phyloP scores from a whole-genome alignment of 352 stramenopile species.

The Phytophthora fragariae region DNA sequence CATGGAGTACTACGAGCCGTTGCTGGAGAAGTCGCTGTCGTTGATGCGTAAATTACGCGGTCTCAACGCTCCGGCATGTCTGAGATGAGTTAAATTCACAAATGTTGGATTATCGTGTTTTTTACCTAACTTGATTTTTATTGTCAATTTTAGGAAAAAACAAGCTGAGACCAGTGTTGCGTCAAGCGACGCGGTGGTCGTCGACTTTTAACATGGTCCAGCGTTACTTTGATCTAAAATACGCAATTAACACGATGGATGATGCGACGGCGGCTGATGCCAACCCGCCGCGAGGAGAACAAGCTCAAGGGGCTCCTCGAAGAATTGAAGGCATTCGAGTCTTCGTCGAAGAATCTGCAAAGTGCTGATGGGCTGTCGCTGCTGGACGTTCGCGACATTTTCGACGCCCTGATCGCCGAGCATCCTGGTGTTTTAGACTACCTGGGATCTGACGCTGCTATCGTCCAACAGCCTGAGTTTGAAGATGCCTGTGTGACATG shows the following conservation, averaged over 20 bases:
- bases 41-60: slow-evolving; percentile 11
- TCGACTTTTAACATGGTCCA: slow-evolving; percentile 14
- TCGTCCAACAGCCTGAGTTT: neutral
- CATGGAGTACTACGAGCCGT: neutral
- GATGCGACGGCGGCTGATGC: slow-evolving; percentile 2
- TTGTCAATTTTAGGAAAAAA: neutral
- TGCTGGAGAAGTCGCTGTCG: neutral
- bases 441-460: neutral
- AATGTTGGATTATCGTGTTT: neutral
- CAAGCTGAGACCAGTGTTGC: slow-evolving; percentile 4
- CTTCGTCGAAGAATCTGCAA: neutral
- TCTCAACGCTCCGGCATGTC: neutral
- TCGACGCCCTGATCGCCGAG: neutral
- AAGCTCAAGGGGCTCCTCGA: neutral
- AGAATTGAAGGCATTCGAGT: slow-evolving; percentile 1
- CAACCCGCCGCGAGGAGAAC: slow-evolving; percentile 5
- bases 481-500: neutral
- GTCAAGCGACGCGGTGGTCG: neutral
- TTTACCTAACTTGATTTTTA: neutral
- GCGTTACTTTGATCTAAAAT: slow-evolving; percentile 8
- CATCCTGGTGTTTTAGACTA: neutral
- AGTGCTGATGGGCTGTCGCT: neutral
- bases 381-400: neutral
- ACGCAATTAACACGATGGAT: neutral
- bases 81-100: neutral